Conservation (phyloP, 345 rosid species). For the Linum trigynum region DNA sequence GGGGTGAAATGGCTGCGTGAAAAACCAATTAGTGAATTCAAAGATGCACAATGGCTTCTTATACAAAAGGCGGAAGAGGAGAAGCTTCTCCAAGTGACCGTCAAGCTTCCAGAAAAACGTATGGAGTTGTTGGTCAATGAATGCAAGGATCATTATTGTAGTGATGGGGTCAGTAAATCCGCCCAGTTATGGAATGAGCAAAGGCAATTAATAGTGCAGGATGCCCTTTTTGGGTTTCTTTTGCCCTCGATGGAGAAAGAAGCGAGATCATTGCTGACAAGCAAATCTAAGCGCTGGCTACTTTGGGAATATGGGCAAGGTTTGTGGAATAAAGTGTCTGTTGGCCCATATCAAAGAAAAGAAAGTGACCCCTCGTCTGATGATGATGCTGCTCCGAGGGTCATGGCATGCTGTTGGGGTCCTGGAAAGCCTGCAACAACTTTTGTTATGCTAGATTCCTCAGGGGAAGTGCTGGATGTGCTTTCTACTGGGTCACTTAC, state of each 20-base stretch:
- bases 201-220: conserved; percentile 63
- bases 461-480: conserved; percentile 94
- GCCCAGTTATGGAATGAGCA: conserved; percentile 99
- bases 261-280: conserved; percentile 70
- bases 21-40: conserved; percentile 74
- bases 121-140: conserved; percentile 46
- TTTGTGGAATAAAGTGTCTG: conserved; percentile 85
- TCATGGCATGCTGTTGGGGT: conserved; percentile 99
- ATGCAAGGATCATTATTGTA: conserved; percentile 57
- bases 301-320: conserved; percentile 73
- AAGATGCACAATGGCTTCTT: conserved; percentile 94
- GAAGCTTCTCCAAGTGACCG: conserved; percentile 80
- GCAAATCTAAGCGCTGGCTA: conserved; percentile 76
- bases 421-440: conserved; percentile 95
- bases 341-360: conserved; percentile 82
- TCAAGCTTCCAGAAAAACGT: conserved; percentile 59
- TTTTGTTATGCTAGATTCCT: conserved; percentile 91
- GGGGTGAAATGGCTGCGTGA: conserved; percentile 89
- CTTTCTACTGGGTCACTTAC: conserved; percentile 79
- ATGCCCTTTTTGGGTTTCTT: conserved; percentile 67
- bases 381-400: conserved; percentile 92
- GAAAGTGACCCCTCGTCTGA: conserved; percentile 64
- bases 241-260: conserved; percentile 96
- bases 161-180: conserved; percentile 81
- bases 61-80: conserved; percentile 99